Conservation (phyloP, 2,329 filamentous ascomycete genomes). For the Aureobasidium sp. region DNA sequence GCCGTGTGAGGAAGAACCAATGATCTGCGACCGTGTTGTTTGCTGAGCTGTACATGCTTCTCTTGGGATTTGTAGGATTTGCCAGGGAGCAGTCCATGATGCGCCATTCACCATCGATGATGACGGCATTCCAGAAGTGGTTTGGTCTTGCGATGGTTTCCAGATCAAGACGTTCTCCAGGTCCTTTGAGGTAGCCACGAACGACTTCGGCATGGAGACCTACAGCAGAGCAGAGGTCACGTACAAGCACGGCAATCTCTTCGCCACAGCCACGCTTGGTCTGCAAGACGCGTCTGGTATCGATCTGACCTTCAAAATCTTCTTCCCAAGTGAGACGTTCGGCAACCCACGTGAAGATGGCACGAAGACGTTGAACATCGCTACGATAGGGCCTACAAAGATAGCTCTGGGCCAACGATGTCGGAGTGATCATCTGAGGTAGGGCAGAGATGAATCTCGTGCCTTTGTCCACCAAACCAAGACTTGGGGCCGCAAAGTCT, state of each 20-base stretch:
- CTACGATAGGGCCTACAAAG: conserved; percentile 91
- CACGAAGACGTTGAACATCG: conserved; percentile 84
- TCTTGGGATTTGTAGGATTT: conserved; percentile 79
- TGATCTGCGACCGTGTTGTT: conserved; percentile 65
- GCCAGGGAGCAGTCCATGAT: conserved; percentile 92
- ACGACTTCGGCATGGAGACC: conserved; percentile 84
- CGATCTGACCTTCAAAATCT: conserved; percentile 77
- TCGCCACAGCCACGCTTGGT: conserved; percentile 77
- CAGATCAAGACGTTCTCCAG: conserved; percentile 75
- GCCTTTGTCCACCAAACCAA: conserved; percentile 90
- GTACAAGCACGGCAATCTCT: conserved; percentile 81
- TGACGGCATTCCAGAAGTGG: conserved; percentile 95
- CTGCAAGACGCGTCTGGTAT: conserved; percentile 77
- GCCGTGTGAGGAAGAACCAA: conserved; percentile 91
- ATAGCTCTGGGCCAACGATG: conserved; percentile 79
- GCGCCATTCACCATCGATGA: conserved; percentile 92
- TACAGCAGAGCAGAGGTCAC: conserved; percentile 89
- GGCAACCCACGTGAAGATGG: conserved; percentile 96
- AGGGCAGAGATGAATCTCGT: conserved; percentile 81
- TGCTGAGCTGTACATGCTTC: conserved; percentile 68
- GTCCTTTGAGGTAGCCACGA: conserved; percentile 81
- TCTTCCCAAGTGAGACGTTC: conserved; percentile 96
- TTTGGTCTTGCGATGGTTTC: conserved; percentile 81
- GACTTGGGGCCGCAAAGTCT: conserved; percentile 64
- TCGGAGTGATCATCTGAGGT: conserved; percentile 73